Conservation (phyloP, 2,329 filamentous ascomycete genomes). For the Xylariaceae sp. region DNA sequence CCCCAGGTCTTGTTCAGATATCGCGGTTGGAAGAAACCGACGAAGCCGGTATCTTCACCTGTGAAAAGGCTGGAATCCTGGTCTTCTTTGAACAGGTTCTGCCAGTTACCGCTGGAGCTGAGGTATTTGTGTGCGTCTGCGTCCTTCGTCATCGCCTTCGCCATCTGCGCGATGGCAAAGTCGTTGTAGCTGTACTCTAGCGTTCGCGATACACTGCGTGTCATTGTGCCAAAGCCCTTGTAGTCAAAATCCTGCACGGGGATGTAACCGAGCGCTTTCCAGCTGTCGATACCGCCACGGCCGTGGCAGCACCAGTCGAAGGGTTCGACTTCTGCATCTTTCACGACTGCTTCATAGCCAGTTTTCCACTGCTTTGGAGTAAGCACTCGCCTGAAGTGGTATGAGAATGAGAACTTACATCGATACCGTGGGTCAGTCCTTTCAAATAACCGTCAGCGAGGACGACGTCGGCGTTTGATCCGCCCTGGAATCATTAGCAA, state of each 20-base stretch:
- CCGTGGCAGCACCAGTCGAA: slow-evolving; percentile 65
- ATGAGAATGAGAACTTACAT: slow-evolving; percentile 27
- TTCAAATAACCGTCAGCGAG: slow-evolving; percentile 65
- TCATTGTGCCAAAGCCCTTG: slow-evolving; percentile 62
- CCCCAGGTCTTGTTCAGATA: slow-evolving; percentile 64
- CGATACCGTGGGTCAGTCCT: slow-evolving; percentile 54
- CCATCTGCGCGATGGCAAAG: slow-evolving; percentile 62
- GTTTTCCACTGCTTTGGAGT: slow-evolving; percentile 50
- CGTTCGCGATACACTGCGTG: slow-evolving; percentile 65
- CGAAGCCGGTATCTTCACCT: slow-evolving; percentile 58
- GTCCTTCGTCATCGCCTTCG: slow-evolving; percentile 49
- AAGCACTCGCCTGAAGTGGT: slow-evolving; percentile 8
- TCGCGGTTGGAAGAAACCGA: slow-evolving; percentile 65
- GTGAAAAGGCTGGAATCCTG: slow-evolving; percentile 50
- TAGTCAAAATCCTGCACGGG: slow-evolving; percentile 64
- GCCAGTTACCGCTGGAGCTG: slow-evolving; percentile 58
- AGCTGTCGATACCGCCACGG: slow-evolving; percentile 64
- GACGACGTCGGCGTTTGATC: slow-evolving; percentile 67
- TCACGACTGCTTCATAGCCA: slow-evolving; percentile 65
- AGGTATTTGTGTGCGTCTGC: slow-evolving; percentile 56
- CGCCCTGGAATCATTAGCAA: slow-evolving; percentile 47
- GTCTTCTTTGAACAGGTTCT: slow-evolving; percentile 57
- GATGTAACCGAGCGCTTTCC: slow-evolving; percentile 68
- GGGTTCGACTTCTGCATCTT: slow-evolving; percentile 67
- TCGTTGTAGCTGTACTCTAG: slow-evolving; percentile 77